Evolutionary conservation across 805 yeast genomes (phyloP), one percentile per base, ranked within the genome.

Genomic region (Suhomyces emberorum): DNA sequence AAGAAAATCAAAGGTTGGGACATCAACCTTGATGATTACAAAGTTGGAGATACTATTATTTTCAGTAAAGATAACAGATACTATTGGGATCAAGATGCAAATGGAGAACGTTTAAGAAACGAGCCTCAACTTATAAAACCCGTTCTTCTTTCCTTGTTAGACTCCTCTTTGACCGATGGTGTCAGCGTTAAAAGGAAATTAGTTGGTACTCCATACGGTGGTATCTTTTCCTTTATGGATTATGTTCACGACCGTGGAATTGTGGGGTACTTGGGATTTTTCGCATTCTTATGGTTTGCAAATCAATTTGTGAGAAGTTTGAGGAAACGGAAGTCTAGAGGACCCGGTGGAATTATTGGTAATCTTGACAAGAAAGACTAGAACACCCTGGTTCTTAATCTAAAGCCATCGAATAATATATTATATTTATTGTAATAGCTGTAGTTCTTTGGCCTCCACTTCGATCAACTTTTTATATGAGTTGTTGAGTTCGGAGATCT

Each of bases 31-130:
- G 47, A 52, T n/a, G 37, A 49, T 0, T 70, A 62, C 43, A 41
- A 55, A 7, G 52, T 60, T 2, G 91, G 89, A 4, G 86, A 83
- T 52, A 63, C 76, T 0, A 49, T 84, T 1, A 55, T 84, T 2
- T 57, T 81, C 2, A 60, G 69, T 21, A 70, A 70, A 43, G 70
- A 73, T 62, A 54, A 65, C 56, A 43, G 43, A 39, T 44, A 48
- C 34, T 57, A 51, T 36, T 43, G 69, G 65, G 47, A 63, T 45
- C 35, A 47, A 57, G 39, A 69, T 51, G 37, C 59, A 3, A 37
- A 40, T 17, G 83, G 81, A 0, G 41, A 51, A 0, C 32, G 38
- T 11, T 54, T 77, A 36, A 56, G 39, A 3, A 58, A 63, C 32
- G 58, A 57, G 7, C 65, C 72, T 0, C 51, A 57, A 3, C 44